Evolutionary conservation across 345 rosid species (phyloP), one percentile per base, ranked within the genome.

Genomic region (Eucalyptus curtisii): DNA sequence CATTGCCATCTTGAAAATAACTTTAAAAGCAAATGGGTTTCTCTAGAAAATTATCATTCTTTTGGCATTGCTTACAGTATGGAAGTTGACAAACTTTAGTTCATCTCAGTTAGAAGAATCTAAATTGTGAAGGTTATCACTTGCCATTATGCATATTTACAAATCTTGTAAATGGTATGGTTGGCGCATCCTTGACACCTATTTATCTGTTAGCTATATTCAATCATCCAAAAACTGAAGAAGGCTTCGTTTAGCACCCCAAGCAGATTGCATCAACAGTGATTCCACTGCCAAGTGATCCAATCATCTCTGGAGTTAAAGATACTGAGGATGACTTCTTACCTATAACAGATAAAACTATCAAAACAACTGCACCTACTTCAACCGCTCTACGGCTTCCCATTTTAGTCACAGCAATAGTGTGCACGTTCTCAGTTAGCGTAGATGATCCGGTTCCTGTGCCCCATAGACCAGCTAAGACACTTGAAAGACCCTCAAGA

Each of bases 401-500:
- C 98, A 98, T 95, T 94, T 97, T 98, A 71, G 99, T 96, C 87
- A 98, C 99, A 49, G 99, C 99, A 80, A 97, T 94, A 40, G 99
- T 98, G 91, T 98, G 99, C 91, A 98, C 99, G 82, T 98, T 98
- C 93, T 98, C 99, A 30, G 99, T 97, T 76, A 98, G 92, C 17
- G 99, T 95, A 49, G 98, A 95, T 30, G 99, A 98, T 76, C 99
- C 99, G 50, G 97, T 97, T 92, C 99, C 99, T 42, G 95, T 97
- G 33, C 99, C 99, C 99, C 99, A 98, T 24, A 98, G 94, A 93
- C 99, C 99, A 80, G 99, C 99, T 94, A 98, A 90, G 93, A 98
- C 86, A 89, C 99, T 96, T 68, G 95, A 93, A 89, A 97, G 90
- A 47, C 99, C 99, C 92, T 98, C 99, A 79, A 98, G 98, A 90